Base-by-base conservation (phyloP, 2,329 filamentous ascomycete genomes). In the Colletotrichum sp. region DNA sequence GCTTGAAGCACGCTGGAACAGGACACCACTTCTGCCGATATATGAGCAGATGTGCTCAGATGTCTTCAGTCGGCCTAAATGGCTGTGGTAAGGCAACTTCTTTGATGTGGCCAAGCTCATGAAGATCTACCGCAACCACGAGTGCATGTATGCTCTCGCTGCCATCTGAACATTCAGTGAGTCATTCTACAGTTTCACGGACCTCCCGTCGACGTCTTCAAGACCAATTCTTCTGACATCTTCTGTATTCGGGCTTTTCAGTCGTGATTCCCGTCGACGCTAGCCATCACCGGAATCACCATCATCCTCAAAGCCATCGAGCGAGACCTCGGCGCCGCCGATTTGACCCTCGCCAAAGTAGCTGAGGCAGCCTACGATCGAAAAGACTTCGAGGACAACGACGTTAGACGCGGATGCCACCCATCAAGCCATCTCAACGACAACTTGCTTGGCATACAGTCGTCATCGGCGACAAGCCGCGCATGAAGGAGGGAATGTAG, bases 201-300 rank as follows among this genome's bases (percentile, higher is more conserved):
- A 24, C n/a, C 21, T 15, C 6, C 10, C 44, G 44, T 52, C 44
- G n/a, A 13, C n/a, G 0, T 1, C 10, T 21, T 9, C 10, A 28
- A 26, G 12, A 63, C 0, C 44, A 52, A 30, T 34, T 63, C 21
- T 0, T 55, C 44, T 63, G 39, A 13, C 44, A 4, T 7, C 44
- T 8, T 8, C 9, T 36, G 1, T 36, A 0, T 8, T 5, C 78
- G 92, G 91, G 95, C 86, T 95, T 95, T 85, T 93, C 93, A 34
- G 93, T 93, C 77, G 95, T 95, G 93, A 95, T 95, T 83, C 93
- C 93, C 5, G 88, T 95, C 24, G n/a, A 92, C 95, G 78, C 93
- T 93, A 49, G 92, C 93, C 16, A 89, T 94, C 28, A 93, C 92
- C 12, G 93, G 93, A 68, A 95, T 95, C 86, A 94, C 92, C 10